phyloP scores from a whole-genome alignment of 2,329 filamentous ascomycete species.

The Pseudocercospora crystallina region DNA sequence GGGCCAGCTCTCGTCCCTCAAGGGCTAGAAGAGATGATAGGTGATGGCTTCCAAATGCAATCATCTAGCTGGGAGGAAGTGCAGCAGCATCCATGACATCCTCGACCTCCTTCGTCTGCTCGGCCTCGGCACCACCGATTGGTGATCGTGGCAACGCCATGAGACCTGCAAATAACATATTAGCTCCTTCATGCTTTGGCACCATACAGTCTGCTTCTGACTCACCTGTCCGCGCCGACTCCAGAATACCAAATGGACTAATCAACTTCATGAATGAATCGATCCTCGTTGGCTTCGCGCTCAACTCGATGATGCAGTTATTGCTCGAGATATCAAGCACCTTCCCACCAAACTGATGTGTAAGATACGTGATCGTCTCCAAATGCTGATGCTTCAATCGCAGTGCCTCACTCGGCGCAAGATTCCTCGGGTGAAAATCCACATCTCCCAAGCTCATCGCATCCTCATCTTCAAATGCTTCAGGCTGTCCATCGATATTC shows the following conservation, averaged over 20 bases:
- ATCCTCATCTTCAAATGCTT: conserved; percentile 10
- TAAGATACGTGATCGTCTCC: conserved; percentile 91
- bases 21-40: no score
- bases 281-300: conserved; percentile 88
- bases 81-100: conserved; percentile 94
- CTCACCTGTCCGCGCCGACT: conserved; percentile 82
- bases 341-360: conserved; percentile 97
- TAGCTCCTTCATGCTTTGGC: conserved; percentile 12
- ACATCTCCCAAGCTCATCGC: conserved; percentile 24
- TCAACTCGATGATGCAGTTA: conserved; percentile 97
- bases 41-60: conserved; percentile 9
- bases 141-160: conserved; percentile 96
- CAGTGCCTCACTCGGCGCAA: conserved; percentile 83
- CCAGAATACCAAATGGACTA: conserved; percentile 89
- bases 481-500: conserved; percentile 20
- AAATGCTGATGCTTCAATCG: conserved; percentile 97
- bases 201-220: conserved; percentile 4
- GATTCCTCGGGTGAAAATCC: conserved; percentile 87
- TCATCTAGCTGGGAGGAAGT: conserved; percentile 64
- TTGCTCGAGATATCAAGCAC: conserved; percentile 96
- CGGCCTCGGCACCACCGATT: conserved; percentile 71
- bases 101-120: conserved; percentile 80
- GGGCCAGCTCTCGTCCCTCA: background rate
- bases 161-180: conserved; percentile 57
- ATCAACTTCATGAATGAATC: conserved; percentile 98